Evolutionary conservation across 2,329 filamentous ascomycete species (phyloP).

Genomic region (Rutstroemia sp.): DNA sequence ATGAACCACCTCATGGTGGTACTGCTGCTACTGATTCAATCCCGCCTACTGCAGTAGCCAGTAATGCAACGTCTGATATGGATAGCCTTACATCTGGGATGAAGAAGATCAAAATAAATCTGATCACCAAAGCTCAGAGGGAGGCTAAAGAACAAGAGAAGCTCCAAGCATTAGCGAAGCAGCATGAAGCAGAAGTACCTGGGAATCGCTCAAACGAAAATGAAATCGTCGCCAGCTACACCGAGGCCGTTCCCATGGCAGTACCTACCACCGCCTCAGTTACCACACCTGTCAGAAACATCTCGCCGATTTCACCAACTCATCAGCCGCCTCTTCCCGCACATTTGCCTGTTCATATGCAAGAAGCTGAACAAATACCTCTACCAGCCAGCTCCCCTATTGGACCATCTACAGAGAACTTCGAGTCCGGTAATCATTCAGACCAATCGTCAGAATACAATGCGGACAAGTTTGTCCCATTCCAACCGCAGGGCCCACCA

Average conservation of each 20-base stretch:
- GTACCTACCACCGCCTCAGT: not conserved
- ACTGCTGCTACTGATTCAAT: slow-evolving; percentile 2
- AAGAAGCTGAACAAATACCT: slow-evolving; percentile 17
- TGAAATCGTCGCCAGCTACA: not conserved
- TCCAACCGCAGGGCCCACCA: slow-evolving; percentile 46
- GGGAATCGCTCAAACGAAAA: slow-evolving; percentile 10
- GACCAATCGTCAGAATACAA: slow-evolving; percentile 8
- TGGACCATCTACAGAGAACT: not conserved
- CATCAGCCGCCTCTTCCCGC: slow-evolving; percentile 13
- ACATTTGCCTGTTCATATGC: slow-evolving; percentile 12
- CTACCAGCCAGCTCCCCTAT: slow-evolving; percentile 23
- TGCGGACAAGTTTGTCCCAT: slow-evolving; percentile 43
- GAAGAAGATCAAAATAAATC: slow-evolving; percentile 56
- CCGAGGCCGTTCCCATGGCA: not conserved
- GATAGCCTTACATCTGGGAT: slow-evolving; percentile 50
- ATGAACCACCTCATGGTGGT: not conserved
- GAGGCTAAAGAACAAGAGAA: slow-evolving; percentile 40
- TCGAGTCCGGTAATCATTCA: slow-evolving; percentile 2
- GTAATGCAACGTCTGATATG: slow-evolving; percentile 32
- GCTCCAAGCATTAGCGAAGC: not conserved
- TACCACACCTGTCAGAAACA: slow-evolving; percentile 1
- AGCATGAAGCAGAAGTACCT: slow-evolving; percentile 8
- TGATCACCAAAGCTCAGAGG: slow-evolving; percentile 48
- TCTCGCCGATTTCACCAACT: slow-evolving; percentile 15
- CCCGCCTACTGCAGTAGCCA: slow-evolving; percentile 4